A percentile compares a stretch with the other conserved stretches of the same genome.
Conservation (phyloP, 495 filamentous ascomycete genomes). For the Talaromyces wortmannii region DNA sequence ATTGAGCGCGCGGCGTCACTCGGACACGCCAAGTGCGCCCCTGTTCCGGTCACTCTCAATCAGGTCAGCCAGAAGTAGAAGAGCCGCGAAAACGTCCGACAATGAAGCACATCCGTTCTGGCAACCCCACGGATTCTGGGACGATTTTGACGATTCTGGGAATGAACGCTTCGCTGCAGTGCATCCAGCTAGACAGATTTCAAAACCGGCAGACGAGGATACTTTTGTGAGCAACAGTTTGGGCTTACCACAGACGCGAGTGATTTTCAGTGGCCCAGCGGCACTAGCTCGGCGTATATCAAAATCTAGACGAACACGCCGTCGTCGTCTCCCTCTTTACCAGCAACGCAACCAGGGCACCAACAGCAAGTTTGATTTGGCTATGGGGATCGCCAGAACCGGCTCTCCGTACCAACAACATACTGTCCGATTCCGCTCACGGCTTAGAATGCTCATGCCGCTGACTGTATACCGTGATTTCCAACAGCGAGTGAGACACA, state of each 20-base stretch:
- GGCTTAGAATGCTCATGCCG: constrained; percentile 42
- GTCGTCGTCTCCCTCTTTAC: constrained; percentile 11
- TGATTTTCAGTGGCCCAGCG: constrained; percentile 32
- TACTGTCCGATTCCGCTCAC: constrained; percentile 24
- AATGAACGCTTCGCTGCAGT: constrained; percentile 13
- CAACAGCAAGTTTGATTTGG: background rate
- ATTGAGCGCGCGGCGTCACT: constrained; percentile 48
- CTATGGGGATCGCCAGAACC: background rate
- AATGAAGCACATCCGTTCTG: constrained; percentile 72
- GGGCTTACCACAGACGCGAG: constrained; percentile 47
- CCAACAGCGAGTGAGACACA: constrained; percentile 45
- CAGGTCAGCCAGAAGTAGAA: constrained; percentile 37
- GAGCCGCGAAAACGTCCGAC: constrained; percentile 34
- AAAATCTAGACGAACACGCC: constrained; percentile 20
- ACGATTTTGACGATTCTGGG: constrained; percentile 50
- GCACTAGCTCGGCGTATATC: constrained; percentile 33
- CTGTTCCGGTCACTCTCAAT: constrained; percentile 36
- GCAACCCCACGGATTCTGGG: constrained; percentile 69
- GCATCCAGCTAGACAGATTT: constrained; percentile 29
- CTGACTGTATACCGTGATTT: constrained; percentile 46
- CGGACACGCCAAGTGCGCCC: constrained; percentile 35
- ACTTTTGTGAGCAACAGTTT: constrained; percentile 42
- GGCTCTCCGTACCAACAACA: constrained; percentile 23
- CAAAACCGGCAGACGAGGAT: constrained; percentile 12
- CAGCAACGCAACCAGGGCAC: background rate